phyloP scores from a whole-genome alignment of 805 yeast species.

The Peterozyma toletana region DNA sequence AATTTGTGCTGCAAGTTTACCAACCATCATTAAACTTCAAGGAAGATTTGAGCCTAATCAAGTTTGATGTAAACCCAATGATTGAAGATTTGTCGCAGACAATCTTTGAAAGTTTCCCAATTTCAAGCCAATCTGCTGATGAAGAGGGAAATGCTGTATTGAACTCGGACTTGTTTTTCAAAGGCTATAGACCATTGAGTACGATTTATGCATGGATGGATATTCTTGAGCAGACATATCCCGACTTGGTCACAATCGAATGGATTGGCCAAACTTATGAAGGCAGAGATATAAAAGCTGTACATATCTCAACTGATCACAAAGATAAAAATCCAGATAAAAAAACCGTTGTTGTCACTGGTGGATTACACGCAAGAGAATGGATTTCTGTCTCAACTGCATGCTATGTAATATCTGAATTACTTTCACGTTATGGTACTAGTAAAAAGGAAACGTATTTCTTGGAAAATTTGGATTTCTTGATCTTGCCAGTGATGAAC shows the following conservation, averaged over 20 bases:
- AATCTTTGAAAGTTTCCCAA: conserved; percentile 40
- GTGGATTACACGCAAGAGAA: conserved; percentile 87
- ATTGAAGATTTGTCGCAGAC: conserved; percentile 52
- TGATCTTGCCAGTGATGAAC: conserved; percentile 77
- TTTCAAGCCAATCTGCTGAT: conserved; percentile 21
- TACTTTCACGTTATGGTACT: conserved; percentile 39
- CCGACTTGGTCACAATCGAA: conserved; percentile 56
- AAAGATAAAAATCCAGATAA: conserved; percentile 25
- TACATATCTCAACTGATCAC: conserved; percentile 50
- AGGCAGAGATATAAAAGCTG: conserved; percentile 61
- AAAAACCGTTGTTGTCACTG: conserved; percentile 67
- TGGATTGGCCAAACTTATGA: conserved; percentile 71
- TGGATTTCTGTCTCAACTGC: conserved; percentile 77
- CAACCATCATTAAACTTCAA: conserved; percentile 1
- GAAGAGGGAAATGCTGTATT: conserved; percentile 6
- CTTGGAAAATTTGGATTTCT: conserved; percentile 56
- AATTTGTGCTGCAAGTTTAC: conserved; percentile 10
- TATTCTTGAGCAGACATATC: conserved; percentile 50
- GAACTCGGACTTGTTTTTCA: conserved; percentile 53
- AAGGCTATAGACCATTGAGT: conserved; percentile 58
- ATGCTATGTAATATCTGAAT: conserved; percentile 43
- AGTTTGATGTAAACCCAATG: conserved; percentile 29
- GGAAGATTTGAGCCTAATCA: conserved; percentile 5
- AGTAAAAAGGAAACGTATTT: conserved; percentile 33
- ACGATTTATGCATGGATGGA: conserved; percentile 72